Base-by-base conservation (phyloP, 2,329 filamentous ascomycete genomes). In the Cytospora chrysosperma region DNA sequence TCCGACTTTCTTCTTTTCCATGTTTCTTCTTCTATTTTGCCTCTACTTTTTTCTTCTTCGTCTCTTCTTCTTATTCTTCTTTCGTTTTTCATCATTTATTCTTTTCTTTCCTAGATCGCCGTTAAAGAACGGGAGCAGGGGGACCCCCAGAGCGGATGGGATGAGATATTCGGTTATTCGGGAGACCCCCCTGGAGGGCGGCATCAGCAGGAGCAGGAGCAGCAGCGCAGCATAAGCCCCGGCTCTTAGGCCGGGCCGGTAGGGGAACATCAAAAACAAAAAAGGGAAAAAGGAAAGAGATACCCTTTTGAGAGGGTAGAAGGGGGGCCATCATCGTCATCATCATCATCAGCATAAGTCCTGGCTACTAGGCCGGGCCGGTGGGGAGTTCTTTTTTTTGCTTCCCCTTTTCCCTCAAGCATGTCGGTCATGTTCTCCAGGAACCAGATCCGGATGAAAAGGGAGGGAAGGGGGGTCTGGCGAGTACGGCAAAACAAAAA, bases 291-390 rank as follows among this genome's bases (percentile, higher is more conserved):
- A 32, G 12, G 12, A 32, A 10, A 10, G 28, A 9, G 28, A 9
- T 30, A 9, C 28, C 28, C 9, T 8, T 32, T 37, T 37, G 34
- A 37, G 34, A 13, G 8, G n/a, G n/a, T n/a, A n/a, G n/a, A n/a
- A n/a, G n/a, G n/a, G n/a, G n/a, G n/a, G n/a, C n/a, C n/a, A n/a
- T n/a, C n/a, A n/a, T n/a, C n/a, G n/a, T n/a, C n/a, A n/a, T n/a
- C 30, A 40, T 24, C 8, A 24, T 43, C 24, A 21, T 21, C 58
- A 55, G 40, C 58, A 61, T 26, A 61, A 61, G 58, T 40, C 51
- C 58, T 28, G 51, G 58, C 58, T 61, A 55, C 13, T 55, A 61
- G 58, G 58, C 58, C 59, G 37, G 59, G 59, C 40, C 30, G 59
- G 59, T 37, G 53, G 58, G 58, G 40, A 24, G 50, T 32, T 15